Evolutionary conservation across 2,329 filamentous ascomycete species (phyloP).

Genomic region (Calonectria crousiana): DNA sequence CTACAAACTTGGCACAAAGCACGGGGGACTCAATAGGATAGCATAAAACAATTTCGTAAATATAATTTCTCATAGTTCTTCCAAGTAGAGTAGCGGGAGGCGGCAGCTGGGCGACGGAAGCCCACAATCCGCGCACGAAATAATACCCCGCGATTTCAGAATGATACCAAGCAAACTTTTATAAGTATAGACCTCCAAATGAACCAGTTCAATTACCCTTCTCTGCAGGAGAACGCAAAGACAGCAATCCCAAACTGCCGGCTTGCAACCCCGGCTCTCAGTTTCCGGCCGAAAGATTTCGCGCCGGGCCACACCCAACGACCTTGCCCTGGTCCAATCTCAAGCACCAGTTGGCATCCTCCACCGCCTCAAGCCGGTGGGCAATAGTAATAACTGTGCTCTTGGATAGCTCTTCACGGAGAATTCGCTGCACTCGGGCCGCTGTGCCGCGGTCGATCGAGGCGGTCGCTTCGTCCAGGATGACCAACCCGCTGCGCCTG

Average conservation of each 20-base stretch:
- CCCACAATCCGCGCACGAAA: neutral
- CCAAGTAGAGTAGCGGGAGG: neutral
- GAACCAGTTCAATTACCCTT: neutral
- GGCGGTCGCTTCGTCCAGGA: constrained; percentile 75
- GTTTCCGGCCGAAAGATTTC: constrained; percentile 16
- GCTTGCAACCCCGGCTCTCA: neutral
- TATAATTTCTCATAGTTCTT: neutral
- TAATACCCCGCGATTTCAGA: neutral
- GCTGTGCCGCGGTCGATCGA: constrained; percentile 72
- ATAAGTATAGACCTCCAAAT: neutral
- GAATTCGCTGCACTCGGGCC: constrained; percentile 66
- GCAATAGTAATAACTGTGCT: constrained; percentile 76
- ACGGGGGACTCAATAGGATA: neutral
- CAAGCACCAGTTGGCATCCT: constrained; percentile 67
- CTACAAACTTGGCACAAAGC: neutral
- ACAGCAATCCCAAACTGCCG: neutral
- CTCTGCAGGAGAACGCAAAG: neutral
- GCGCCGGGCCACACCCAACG: constrained; percentile 60
- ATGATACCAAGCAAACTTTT: neutral
- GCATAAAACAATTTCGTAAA: neutral
- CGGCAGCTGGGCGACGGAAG: neutral
- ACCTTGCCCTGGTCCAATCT: constrained; percentile 65
- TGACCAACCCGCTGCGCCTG: constrained; percentile 70
- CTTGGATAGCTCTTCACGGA: constrained; percentile 64
- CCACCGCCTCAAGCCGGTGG: constrained; percentile 73